These are phyloP conservation scores for Stenogyne calaminthoides DNA, from an alignment of 305 asterid species.

Conservation along the genomic window DNA sequence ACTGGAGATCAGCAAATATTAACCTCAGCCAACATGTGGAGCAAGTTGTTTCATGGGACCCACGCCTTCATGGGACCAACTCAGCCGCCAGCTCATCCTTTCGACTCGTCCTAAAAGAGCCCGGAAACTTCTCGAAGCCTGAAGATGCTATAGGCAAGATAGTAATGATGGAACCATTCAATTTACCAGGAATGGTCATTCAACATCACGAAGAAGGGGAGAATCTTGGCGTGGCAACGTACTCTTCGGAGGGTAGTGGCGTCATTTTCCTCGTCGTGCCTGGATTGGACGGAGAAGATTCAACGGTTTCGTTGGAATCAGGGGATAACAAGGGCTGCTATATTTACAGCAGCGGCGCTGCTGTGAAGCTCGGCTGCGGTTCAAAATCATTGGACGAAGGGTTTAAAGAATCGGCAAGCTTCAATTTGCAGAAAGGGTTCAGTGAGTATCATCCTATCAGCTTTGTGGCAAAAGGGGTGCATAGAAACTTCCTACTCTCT, in stretches of 20 bases:
- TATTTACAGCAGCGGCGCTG: slow-evolving; percentile 36
- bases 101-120: slow-evolving; percentile 43
- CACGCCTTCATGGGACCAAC: slow-evolving; percentile 59
- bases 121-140: slow-evolving; percentile 29
- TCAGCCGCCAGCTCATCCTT: slow-evolving; percentile 59
- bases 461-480: slow-evolving; percentile 71
- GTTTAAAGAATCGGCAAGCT: slow-evolving; percentile 55
- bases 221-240: slow-evolving; percentile 37
- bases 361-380: slow-evolving; percentile 45
- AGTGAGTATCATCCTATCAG: slow-evolving; percentile 69
- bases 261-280: slow-evolving; percentile 46
- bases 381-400: slow-evolving; percentile 27
- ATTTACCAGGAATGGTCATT: slow-evolving; percentile 56
- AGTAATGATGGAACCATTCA: slow-evolving; percentile 66
- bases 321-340: slow-evolving; percentile 53
- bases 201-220: slow-evolving; percentile 48
- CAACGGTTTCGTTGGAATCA: slow-evolving; percentile 59
- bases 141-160: slow-evolving; percentile 42
- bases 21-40: slow-evolving; percentile 51
- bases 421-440: slow-evolving; percentile 47
- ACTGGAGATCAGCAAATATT: slow-evolving; percentile 63
- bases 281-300: slow-evolving; percentile 53
- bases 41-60: slow-evolving; percentile 64
- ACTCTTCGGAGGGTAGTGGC: slow-evolving; percentile 30
- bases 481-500: slow-evolving; percentile 54